Percentiles rank a stretch among this genome's conserved stretches.
Conservation (phyloP, 2,329 filamentous ascomycete species). For the Clarireedia monteithiana region DNA sequence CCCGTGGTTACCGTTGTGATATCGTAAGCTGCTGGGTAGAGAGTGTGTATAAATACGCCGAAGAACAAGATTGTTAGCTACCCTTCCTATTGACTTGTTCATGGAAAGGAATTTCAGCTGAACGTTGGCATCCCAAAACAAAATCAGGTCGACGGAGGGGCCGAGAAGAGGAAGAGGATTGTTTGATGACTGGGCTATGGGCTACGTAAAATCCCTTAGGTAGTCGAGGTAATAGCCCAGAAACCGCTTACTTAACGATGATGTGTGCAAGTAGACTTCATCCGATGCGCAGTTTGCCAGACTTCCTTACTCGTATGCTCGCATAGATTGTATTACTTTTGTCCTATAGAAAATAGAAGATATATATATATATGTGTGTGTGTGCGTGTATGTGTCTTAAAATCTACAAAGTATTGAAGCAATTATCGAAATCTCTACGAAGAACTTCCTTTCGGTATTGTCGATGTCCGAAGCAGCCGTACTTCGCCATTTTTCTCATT, state of each 20-base stretch:
- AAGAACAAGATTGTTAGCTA: background rate
- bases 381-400: no score
- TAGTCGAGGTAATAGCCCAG: no score
- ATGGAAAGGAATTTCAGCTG: background rate
- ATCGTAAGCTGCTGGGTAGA: background rate
- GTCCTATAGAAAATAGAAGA: no score
- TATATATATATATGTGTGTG: no score
- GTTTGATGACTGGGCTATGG: background rate
- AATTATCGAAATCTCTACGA: background rate
- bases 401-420: no score
- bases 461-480: background rate
- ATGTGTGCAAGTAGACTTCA: no score
- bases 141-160: background rate
- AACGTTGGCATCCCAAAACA: background rate
- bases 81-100: background rate
- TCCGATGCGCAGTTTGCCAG: no score
- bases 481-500: background rate
- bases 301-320: no score
- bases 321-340: no score
- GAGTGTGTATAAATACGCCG: background rate
- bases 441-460: background rate
- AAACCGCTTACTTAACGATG: no score
- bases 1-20: background rate
- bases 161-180: background rate
- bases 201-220: no score